Base-by-base conservation (phyloP, 2,329 filamentous ascomycete species). In the Alternaria triticimaculans region DNA sequence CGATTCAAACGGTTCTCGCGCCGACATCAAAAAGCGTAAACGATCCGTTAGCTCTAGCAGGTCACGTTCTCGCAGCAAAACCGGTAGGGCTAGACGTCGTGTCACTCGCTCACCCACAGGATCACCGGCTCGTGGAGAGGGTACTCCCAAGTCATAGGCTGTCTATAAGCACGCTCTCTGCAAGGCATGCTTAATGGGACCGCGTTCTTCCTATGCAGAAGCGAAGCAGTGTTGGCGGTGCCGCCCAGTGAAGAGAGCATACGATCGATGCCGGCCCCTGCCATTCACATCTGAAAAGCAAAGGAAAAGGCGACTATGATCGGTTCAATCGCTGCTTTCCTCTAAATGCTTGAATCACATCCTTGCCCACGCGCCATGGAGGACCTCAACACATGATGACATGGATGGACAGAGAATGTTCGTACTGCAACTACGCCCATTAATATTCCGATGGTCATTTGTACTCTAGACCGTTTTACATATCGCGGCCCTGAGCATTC, bases 21-120 rank as follows among this genome's bases (percentile, higher is more conserved):
- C 84, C 85, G 83, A 86, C 84, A 71, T 82, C 82, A 80, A 84
- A 76, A 83, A 76, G 67, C 80, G 78, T 70, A 82, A 84, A 73
- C 80, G 70, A n/a, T 65, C 64, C 74, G 70, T 78, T 63, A 80
- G 79, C 55, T 74, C 77, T 65, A 85, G 82, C 70, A 81, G 70
- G 58, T 77, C 75, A 43, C 69, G 64, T 51, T 76, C 72, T 33
- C 72, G 65, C 33, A 72, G 68, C 55, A 71, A 65, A 50, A 63
- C 69, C 26, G 61, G 56, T 43, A 63, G 63, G 45, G 51, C 64
- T 37, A 69, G 64, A 65, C 72, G 69, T 23, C 68, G 62, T 30
- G 37, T 64, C 37, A 72, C 71, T 48, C 69, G 65, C 25, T 73
- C 72, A 49, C 68, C 65, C 14, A 68, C 66, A 20, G 55, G 50